Base-by-base conservation (phyloP, 371 early-diverging fungal genomes). In the Rhizopus microsporus region DNA sequence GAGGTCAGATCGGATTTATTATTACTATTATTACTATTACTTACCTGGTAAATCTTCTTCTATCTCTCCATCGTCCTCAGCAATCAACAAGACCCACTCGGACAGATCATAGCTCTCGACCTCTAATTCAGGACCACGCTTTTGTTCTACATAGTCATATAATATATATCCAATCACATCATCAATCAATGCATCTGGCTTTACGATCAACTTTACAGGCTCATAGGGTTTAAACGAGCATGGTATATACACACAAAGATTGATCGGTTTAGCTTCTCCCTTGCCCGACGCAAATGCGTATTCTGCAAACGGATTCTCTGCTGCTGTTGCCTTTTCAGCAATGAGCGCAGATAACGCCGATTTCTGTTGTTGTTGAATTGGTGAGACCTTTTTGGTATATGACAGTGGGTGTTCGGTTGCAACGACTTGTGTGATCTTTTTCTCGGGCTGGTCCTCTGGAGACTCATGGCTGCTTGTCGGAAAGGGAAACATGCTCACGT, bases 11-110 rank as follows among this genome's bases (percentile, higher is more conserved):
- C 2, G 15, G n/a, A 33, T 2, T 30, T 10, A 5, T 3, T 35
- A 15, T 34, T 15, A 16, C 1, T 17, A 5, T 44, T 31, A 3
- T 61, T 10, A 15, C 13, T 8, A 29, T 30, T 23, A 53, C 45
- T 59, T 80, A 92, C 92, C 95, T 40, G 97, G 97, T 63, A 98
- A 87, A 72, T 96, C 97, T 38, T 96, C 96, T 64, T 98, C 98
- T 51, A 97, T 89, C 38, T 85, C 86, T 13, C 97, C 97, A 78
- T 94, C 95, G 54, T 95, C 96, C 65, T 95, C 97, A 3, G 91
- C 95, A 58, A 98, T 94, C 47, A 93, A 77, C 73, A 97, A 69
- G 12, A 83, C 88, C 97, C 97, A 97, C 51, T 82, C 74, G 1
- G 82, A 83, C 9, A 91, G 82, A 51, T 90, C 85, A 34, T 80